Evolutionary conservation across 2,329 filamentous ascomycete species (phyloP).

Genomic region (Colletotrichum agaves): DNA sequence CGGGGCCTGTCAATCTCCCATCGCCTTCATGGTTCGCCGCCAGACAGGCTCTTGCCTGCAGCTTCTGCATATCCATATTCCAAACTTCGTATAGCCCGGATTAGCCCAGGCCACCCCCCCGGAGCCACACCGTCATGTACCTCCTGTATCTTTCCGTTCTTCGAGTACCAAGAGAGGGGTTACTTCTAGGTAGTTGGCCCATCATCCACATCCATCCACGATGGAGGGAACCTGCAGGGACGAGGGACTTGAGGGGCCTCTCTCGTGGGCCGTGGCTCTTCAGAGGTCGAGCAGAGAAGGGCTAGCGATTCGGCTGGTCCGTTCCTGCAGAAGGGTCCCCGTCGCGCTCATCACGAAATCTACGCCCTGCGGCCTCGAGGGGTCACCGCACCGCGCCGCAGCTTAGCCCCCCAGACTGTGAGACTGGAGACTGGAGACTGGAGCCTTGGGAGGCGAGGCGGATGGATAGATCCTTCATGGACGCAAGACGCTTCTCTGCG

Average conservation of each 20-base stretch:
- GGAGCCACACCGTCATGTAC: constrained; percentile 28
- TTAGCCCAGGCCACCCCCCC: constrained; percentile 34
- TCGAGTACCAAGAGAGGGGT: constrained; percentile 30
- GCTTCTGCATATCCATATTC: constrained; percentile 36
- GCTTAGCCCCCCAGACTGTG: constrained; percentile 5
- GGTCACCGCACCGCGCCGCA: constrained; percentile 18
- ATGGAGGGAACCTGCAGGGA: constrained; percentile 14
- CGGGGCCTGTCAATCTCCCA: constrained; percentile 34
- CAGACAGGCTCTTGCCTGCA: constrained; percentile 33
- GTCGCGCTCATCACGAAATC: constrained; percentile 34
- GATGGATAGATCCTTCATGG: constrained; percentile 35
- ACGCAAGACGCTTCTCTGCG: constrained; percentile 20
- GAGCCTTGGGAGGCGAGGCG: constrained; percentile 36
- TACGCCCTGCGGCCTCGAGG: constrained; percentile 26
- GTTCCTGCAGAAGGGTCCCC: constrained; percentile 34
- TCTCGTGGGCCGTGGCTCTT: not conserved
- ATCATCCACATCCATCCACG: not conserved
- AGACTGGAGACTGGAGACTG: constrained; percentile 12
- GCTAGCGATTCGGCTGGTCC: constrained; percentile 34
- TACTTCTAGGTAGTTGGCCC: constrained; percentile 1
- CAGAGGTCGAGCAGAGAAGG: not conserved
- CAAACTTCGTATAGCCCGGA: constrained; percentile 38
- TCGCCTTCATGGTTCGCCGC: constrained; percentile 35
- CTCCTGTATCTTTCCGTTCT: not conserved
- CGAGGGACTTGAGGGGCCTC: not conserved